phyloP scores from a whole-genome alignment of 306 rosid species.

The Rubus idaeus region DNA sequence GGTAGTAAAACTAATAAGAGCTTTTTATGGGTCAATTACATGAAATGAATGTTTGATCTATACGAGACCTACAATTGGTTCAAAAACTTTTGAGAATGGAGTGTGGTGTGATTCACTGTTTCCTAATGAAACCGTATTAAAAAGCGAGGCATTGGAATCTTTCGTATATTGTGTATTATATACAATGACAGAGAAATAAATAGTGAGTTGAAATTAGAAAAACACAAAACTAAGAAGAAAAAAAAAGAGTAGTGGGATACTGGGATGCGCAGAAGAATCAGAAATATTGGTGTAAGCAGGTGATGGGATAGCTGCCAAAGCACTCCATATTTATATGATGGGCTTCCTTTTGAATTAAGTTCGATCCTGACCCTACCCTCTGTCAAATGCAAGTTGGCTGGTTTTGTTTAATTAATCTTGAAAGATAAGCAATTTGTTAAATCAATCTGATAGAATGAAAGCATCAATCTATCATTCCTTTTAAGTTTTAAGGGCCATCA shows the following conservation, averaged over 20 bases:
- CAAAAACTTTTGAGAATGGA: neutral
- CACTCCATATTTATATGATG: constrained; percentile 24
- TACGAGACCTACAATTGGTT: constrained; percentile 12
- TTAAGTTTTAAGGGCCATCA: constrained; percentile 7
- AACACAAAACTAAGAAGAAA: constrained; percentile 2
- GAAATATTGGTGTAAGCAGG: constrained; percentile 35
- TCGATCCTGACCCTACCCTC: constrained; percentile 45
- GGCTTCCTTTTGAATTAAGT: constrained; percentile 6
- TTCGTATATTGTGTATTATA: neutral
- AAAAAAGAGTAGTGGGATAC: constrained; percentile 45
- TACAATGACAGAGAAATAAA: constrained; percentile 2
- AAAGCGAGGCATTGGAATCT: constrained; percentile 7
- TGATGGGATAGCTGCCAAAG: constrained; percentile 39
- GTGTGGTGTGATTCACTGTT: neutral
- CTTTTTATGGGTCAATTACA: neutral
- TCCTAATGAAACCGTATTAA: neutral
- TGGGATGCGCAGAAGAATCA: constrained; percentile 49
- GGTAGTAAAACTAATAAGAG: no score
- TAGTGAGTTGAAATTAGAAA: constrained; percentile 29
- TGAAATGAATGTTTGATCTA: neutral
- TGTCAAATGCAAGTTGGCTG: constrained; percentile 41
- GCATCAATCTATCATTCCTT: constrained; percentile 15
- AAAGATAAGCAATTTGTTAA: constrained; percentile 44
- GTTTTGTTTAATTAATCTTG: constrained; percentile 30
- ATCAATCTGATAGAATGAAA: constrained; percentile 20